Evolutionary conservation across 2,329 filamentous ascomycete genomes (phyloP).

Genomic region (Cercospora berteroae): DNA sequence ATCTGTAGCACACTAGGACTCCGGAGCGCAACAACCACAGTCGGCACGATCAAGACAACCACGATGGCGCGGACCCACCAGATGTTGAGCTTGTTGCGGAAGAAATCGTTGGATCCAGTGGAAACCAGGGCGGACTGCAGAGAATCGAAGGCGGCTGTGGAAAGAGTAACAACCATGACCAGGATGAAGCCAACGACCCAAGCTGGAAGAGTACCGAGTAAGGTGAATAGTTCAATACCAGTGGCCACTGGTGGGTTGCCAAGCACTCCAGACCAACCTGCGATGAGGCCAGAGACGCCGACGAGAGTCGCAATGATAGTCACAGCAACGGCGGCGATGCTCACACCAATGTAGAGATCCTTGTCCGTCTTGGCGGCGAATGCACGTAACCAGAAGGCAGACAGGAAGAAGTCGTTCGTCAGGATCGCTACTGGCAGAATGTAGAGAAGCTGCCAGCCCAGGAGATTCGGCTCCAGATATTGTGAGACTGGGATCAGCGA

Average conservation of each 20-base stretch:
- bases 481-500: conserved; percentile 66
- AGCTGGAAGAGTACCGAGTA: conserved; percentile 67
- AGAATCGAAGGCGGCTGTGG: conserved; percentile 75
- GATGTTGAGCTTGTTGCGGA: conserved; percentile 75
- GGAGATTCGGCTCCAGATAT: conserved; percentile 64
- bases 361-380: conserved; percentile 77
- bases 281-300: conserved; percentile 69
- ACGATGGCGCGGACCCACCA: conserved; percentile 70
- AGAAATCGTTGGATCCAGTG: conserved; percentile 80
- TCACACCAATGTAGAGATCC: conserved; percentile 72
- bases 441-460: conserved; percentile 84
- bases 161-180: conserved; percentile 69
- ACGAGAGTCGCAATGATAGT: conserved; percentile 71
- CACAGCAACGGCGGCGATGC: conserved; percentile 64
- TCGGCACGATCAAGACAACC: conserved; percentile 70
- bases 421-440: conserved; percentile 77
- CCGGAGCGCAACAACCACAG: conserved; percentile 70
- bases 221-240: conserved; percentile 70
- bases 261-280: conserved; percentile 72
- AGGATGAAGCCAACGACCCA: conserved; percentile 83
- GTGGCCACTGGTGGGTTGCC: conserved; percentile 62
- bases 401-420: conserved; percentile 85
- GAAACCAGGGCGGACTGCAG: conserved; percentile 76
- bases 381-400: conserved; percentile 79
- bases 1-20: conserved; percentile 75